Base-by-base conservation (phyloP, 208 protist genomes). In the Leishmania tarentolae region DNA sequence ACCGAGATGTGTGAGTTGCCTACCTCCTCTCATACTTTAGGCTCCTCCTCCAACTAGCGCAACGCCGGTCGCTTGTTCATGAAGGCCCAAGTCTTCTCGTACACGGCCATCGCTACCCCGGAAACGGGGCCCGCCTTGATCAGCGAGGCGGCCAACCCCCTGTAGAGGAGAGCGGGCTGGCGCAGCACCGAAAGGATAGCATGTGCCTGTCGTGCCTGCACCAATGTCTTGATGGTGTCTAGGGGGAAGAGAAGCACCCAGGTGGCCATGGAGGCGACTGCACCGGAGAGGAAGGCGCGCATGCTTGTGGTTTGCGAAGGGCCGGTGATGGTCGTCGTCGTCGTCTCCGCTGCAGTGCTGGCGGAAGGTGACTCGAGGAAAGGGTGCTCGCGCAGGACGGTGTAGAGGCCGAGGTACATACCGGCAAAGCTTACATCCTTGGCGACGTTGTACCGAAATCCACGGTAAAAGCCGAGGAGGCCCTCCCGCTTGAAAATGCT, bases 211-310 rank as follows among this genome's bases (percentile, higher is more conserved):
- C 88, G 85, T 46, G 92, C 83, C 89, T 97, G 94, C 76, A 94
- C 87, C 15, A 95, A 82, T 17, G 94, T 97, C 80, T 97, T 97
- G 63, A 96, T 40, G 28, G 94, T 97, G 87, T 97, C 94, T 13
- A 97, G 77, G 0, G 94, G 94, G 71, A 92, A 97, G 1, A 97
- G 78, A 5, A 97, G 42, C 9, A 80, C 65, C 93, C 94, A 97
- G 42, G 94, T 96, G 24, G 84, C 68, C 90, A 94, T 94, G 28
- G 86, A 92, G 3, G 94, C 87, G 19, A 83, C 53, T 21, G 89
- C 87, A 3, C 93, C 93, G 28, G 94, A 84, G 24, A 92, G 28
- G 76, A 95, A 95, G 46, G 91, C 86, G 24, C 74, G 52, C n/a
- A 76, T 35, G 61, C 57, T 70, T 19, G 81, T 82, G 11, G 77